A percentile compares a stretch with the other conserved stretches of the same genome.
phyloP scores from a whole-genome alignment of 306 rosid genomes.

The Alnus rubra region DNA sequence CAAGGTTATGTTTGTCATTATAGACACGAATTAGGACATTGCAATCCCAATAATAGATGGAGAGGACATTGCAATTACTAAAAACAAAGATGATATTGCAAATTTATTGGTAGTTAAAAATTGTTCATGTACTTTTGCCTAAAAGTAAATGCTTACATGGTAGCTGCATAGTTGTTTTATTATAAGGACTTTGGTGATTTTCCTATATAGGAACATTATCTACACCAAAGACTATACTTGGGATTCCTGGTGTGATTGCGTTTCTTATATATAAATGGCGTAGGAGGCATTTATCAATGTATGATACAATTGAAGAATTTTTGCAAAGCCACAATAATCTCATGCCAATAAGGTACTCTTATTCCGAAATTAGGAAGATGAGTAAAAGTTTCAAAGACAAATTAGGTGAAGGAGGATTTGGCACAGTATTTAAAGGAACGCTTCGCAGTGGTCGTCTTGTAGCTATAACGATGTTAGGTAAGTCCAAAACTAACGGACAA shows the following conservation, averaged over 20 bases:
- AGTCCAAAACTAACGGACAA: constrained; percentile 24
- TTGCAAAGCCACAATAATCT: constrained; percentile 3
- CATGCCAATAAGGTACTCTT: constrained; percentile 27
- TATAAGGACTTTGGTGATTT: not conserved
- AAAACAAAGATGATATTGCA: too few species aligned
- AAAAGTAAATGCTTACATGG: not conserved
- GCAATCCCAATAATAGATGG: too few species aligned
- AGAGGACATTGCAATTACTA: too few species aligned
- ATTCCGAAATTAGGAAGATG: constrained; percentile 23
- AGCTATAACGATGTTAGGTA: constrained; percentile 25
- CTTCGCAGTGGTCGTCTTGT: constrained; percentile 18
- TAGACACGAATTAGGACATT: too few species aligned
- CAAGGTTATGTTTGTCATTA: too few species aligned
- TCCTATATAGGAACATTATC: not conserved
- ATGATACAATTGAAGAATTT: constrained; percentile 13
- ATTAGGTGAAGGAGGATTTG: constrained; percentile 32
- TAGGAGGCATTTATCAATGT: constrained; percentile 26
- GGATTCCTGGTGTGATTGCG: not conserved
- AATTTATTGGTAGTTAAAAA: too few species aligned
- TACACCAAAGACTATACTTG: not conserved
- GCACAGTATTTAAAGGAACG: constrained; percentile 13
- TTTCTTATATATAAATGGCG: constrained; percentile 28
- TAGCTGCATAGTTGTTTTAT: too few species aligned
- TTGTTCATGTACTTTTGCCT: too few species aligned
- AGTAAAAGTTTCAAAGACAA: constrained; percentile 9